Evolutionary conservation across 257 asterid genomes (phyloP).

Genomic region (Solanum etuberosum): DNA sequence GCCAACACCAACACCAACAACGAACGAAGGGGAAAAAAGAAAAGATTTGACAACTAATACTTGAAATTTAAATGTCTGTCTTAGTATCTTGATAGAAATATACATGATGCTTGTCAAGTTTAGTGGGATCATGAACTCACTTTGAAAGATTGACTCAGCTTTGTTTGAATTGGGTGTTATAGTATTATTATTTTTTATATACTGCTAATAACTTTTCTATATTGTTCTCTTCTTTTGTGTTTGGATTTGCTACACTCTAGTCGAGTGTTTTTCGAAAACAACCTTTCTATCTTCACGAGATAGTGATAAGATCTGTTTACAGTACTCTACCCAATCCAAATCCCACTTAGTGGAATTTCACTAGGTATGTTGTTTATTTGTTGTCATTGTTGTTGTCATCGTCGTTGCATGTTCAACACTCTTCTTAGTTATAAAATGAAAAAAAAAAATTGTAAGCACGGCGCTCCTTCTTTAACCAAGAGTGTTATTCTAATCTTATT

Average conservation of each 20-base stretch:
- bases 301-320: too few relatives aligned
- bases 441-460: neutral
- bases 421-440: neutral
- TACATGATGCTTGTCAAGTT: neutral
- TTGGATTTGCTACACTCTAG: too few relatives aligned
- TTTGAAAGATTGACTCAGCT: neutral
- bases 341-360: too few relatives aligned
- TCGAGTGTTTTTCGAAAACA: too few relatives aligned
- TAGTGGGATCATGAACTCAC: neutral
- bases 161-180: neutral
- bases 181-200: too few relatives aligned
- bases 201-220: too few relatives aligned
- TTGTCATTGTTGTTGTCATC: neutral
- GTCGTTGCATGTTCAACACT: neutral
- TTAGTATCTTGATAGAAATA: neutral
- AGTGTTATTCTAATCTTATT: too few relatives aligned
- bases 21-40: slow-evolving; percentile 1
- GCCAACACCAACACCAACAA: neutral
- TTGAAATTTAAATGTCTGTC: neutral
- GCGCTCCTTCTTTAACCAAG: neutral
- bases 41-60: neutral
- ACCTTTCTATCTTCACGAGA: too few relatives aligned
- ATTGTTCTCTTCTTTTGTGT: too few relatives aligned
- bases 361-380: neutral
- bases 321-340: neutral